Conservation (phyloP, 2,329 filamentous ascomycete species). For the Colletotrichum coccodes region DNA sequence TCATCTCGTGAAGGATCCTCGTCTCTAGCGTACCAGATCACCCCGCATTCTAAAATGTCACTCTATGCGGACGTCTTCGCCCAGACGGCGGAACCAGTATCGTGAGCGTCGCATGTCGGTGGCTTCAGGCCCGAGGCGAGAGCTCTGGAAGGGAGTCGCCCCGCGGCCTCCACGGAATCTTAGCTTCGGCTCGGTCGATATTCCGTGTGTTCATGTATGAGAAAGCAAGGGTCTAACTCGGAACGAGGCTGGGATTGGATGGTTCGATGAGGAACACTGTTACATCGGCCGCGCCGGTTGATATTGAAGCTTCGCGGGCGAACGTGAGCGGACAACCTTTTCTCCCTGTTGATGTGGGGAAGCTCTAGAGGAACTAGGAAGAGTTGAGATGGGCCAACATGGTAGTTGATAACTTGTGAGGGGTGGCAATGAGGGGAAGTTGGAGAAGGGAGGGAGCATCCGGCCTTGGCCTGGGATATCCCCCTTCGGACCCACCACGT, state of each 20-base stretch:
- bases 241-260: background rate
- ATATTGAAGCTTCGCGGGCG: conserved; percentile 2
- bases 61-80: background rate
- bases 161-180: background rate
- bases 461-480: conserved; percentile 16
- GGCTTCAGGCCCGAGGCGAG: conserved; percentile 24
- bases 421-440: conserved; percentile 24
- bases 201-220: conserved; percentile 1
- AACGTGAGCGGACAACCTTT: background rate
- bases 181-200: conserved; percentile 9
- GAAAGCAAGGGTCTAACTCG: background rate
- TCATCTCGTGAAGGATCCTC: background rate
- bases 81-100: conserved; percentile 8
- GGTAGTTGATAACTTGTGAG: background rate
- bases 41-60: background rate
- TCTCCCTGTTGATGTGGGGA: conserved; percentile 1
- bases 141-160: background rate
- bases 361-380: conserved; percentile 9
- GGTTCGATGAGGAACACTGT: background rate
- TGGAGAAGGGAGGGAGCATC: conserved; percentile 21
- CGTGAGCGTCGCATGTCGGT: conserved; percentile 27
- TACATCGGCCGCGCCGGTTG: conserved; percentile 24
- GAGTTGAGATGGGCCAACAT: background rate
- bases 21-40: background rate
- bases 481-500: conserved; percentile 21